A percentile compares a stretch with the other conserved stretches of the same genome.
Evolutionary conservation across 164 flowering plant species (phyloP).

Genomic region (Dillenia suffruticosa): DNA sequence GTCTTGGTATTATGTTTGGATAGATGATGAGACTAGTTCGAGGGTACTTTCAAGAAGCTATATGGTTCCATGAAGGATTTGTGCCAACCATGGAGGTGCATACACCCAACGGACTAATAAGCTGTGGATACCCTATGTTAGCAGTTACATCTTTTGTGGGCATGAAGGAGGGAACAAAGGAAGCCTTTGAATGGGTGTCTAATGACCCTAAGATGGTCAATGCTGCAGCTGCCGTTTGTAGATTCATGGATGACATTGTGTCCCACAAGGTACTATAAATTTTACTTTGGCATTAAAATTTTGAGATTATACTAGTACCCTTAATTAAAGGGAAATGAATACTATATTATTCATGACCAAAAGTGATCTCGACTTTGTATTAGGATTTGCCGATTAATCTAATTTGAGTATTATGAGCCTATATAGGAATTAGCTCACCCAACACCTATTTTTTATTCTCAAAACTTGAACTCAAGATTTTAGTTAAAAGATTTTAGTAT

Average conservation of each 20-base stretch:
- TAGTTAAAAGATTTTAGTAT: no score
- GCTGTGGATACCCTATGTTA: conserved; percentile 13
- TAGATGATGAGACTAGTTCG: conserved; percentile 24
- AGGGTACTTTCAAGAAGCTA: conserved; percentile 32
- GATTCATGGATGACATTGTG: conserved; percentile 30
- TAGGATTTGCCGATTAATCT: no score
- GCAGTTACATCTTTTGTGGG: conserved; percentile 17
- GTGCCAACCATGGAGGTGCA: conserved; percentile 37
- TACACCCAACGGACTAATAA: conserved; percentile 5
- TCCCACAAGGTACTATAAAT: conserved; percentile 21
- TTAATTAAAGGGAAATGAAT: not conserved
- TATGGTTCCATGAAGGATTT: conserved; percentile 23
- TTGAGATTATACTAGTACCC: not conserved
- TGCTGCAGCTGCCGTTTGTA: conserved; percentile 13
- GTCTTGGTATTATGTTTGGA: no score
- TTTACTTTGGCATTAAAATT: no score
- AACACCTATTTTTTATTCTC: no score
- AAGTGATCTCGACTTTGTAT: no score
- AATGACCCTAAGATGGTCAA: conserved; percentile 20
- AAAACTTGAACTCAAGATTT: no score
- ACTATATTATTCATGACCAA: no score
- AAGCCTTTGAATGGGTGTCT: conserved; percentile 30
- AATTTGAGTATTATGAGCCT: no score
- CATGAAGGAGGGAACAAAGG: conserved; percentile 30
- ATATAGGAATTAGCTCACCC: no score